Percentiles rank a stretch among this genome's conserved stretches.
Conservation (phyloP, 2,329 filamentous ascomycete genomes). For the Penicillium griseofulvum region DNA sequence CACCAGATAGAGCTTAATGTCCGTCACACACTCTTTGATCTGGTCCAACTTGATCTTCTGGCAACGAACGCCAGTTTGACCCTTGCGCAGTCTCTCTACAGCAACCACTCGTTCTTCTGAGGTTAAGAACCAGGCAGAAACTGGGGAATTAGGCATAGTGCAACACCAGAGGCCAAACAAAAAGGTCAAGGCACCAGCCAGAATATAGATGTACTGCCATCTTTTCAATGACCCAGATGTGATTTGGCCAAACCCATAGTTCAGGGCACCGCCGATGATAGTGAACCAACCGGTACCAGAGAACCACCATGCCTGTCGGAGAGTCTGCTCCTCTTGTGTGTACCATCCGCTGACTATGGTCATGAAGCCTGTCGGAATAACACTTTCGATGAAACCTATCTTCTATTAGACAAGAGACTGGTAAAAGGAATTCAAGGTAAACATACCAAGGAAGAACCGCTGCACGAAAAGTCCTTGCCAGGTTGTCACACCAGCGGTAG, state of each 20-base stretch:
- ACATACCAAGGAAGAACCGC: conserved; percentile 55
- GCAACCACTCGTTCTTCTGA: conserved; percentile 62
- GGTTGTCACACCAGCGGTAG: conserved; percentile 64
- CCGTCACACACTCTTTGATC: conserved; percentile 57
- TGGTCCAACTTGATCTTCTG: conserved; percentile 60
- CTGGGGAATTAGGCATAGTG: conserved; percentile 63
- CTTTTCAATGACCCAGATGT: conserved; percentile 51
- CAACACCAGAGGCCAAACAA: conserved; percentile 66
- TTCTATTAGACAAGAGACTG: background rate
- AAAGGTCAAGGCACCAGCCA: conserved; percentile 63
- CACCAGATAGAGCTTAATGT: conserved; percentile 63
- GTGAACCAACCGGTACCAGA: conserved; percentile 57
- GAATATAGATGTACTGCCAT: conserved; percentile 71
- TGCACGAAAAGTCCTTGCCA: conserved; percentile 65
- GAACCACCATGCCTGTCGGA: conserved; percentile 68
- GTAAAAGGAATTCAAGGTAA: background rate
- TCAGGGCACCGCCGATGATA: conserved; percentile 62
- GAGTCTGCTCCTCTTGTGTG: conserved; percentile 62
- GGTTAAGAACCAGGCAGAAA: conserved; percentile 67
- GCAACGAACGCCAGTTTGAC: conserved; percentile 64
- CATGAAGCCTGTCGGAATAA: conserved; percentile 67
- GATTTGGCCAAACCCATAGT: conserved; percentile 68
- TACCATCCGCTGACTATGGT: conserved; percentile 62
- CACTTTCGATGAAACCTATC: conserved; percentile 57
- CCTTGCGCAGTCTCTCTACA: conserved; percentile 60